Evolutionary conservation across 441 rosid species (phyloP).

Genomic region (Viola pubescens): DNA sequence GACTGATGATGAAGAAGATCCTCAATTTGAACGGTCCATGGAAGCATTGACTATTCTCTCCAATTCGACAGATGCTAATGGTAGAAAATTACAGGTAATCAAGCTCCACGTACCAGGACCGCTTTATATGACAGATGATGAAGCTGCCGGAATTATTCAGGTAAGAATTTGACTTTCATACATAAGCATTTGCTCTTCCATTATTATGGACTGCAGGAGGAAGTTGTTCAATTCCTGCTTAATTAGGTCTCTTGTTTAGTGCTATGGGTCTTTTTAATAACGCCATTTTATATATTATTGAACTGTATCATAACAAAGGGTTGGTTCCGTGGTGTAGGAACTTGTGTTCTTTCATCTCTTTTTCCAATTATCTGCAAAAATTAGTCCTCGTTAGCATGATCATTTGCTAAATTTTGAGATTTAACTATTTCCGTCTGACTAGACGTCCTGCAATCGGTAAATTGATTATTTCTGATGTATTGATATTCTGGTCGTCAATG

Average conservation of each 20-base stretch:
- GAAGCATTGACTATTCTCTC: constrained; percentile 60
- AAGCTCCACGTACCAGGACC: constrained; percentile 85
- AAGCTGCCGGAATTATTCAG: constrained; percentile 61
- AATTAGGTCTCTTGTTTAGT: no score
- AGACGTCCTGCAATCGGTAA: not conserved
- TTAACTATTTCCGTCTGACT: no score
- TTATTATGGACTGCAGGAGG: no score
- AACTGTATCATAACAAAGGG: no score
- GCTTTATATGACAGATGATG: constrained; percentile 73
- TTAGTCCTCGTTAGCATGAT: no score
- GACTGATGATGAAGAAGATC: constrained; percentile 65
- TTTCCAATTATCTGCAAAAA: no score
- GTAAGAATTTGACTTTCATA: constrained; percentile 29
- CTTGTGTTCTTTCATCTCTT: no score
- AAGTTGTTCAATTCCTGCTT: no score
- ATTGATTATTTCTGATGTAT: constrained; percentile 1
- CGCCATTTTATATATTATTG: no score
- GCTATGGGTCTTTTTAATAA: no score
- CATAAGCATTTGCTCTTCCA: not conserved
- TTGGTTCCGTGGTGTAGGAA: no score
- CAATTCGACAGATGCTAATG: constrained; percentile 51
- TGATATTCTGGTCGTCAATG: constrained; percentile 9
- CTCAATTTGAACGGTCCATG: constrained; percentile 53
- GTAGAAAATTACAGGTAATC: constrained; percentile 61
- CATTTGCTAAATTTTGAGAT: no score